Evolutionary conservation across 306 rosid genomes (phyloP), one percentile per base, ranked within the genome.

Genomic region (Crataegus laevigata): DNA sequence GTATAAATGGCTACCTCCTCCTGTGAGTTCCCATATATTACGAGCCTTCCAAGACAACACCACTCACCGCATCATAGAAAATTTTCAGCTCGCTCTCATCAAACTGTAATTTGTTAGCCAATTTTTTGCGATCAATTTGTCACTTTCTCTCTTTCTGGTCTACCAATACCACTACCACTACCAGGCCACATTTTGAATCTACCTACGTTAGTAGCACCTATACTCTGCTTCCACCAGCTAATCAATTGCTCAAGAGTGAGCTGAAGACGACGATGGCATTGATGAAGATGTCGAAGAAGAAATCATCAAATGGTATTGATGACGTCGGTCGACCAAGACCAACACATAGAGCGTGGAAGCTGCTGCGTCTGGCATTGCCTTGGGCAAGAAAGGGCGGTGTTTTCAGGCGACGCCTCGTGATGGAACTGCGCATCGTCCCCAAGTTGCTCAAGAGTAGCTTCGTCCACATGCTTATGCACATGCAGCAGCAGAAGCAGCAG

Each of bases 311-410:
- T 17, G 54, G 54, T 50, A 47, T 3, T 66, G 17, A 11, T 40
- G 40, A 63, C 18, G 63, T 86, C 59, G 83, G 83, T 29, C n/a
- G 22, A 22, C 65, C 18, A 11, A 59, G 65, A 25, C 14, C 77
- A 75, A 50, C 54, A 50, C 54, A 50, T 3, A 78, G 85, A 73
- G 93, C 93, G 25, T 91, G 96, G 97, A 91, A 84, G 71, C 51
- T 89, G 3, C 64, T 94, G 63, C 85, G 96, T 4, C n/a, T 87
- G 11, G 91, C 97, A 66, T 60, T 89, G 69, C 47, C 90, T 2
- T 91, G 96, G 98, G 88, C 97, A 12, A 85, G 92, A 13, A 94
- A 91, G 81, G 96, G 98, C 6, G 91, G 87, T 0, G 82, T 87
- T 34, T 85, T 90, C 72, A 91, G 82, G 79, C 87, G 91, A 22